Evolutionary conservation across 2,329 filamentous ascomycete genomes (phyloP).

Genomic region (Fonsecaea pedrosoi): DNA sequence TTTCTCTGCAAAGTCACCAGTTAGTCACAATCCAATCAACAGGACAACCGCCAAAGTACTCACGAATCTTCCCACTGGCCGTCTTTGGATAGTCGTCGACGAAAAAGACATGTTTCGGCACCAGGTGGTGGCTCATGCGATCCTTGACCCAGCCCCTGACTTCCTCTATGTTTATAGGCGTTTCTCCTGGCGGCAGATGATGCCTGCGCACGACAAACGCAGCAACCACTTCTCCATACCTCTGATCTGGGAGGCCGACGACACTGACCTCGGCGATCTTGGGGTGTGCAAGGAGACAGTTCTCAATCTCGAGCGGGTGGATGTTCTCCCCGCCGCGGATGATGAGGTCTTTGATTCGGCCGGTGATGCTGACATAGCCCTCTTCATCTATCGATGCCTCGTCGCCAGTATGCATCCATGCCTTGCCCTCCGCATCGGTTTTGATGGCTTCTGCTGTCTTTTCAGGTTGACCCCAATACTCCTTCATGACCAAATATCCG

Average conservation of each 20-base stretch:
- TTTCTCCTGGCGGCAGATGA: slow-evolving; percentile 53
- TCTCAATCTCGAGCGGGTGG: slow-evolving; percentile 90
- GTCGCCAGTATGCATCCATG: slow-evolving; percentile 94
- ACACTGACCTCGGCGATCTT: slow-evolving; percentile 78
- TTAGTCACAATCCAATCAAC: background rate
- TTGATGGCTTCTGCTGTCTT: slow-evolving; percentile 72
- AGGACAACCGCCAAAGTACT: slow-evolving; percentile 49
- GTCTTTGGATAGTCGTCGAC: slow-evolving; percentile 88
- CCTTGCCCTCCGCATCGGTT: slow-evolving; percentile 51
- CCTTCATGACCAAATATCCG: slow-evolving; percentile 89
- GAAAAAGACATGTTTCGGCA: slow-evolving; percentile 91
- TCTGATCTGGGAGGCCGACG: slow-evolving; percentile 80
- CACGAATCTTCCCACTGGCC: slow-evolving; percentile 95
- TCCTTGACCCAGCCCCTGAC: slow-evolving; percentile 75
- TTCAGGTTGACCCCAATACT: slow-evolving; percentile 79
- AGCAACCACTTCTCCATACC: slow-evolving; percentile 84
- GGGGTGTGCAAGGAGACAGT: slow-evolving; percentile 77
- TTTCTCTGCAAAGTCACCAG: slow-evolving; percentile 27
- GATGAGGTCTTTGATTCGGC: slow-evolving; percentile 78
- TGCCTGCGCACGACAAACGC: slow-evolving; percentile 73
- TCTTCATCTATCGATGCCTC: slow-evolving; percentile 78
- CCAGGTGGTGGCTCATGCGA: slow-evolving; percentile 74
- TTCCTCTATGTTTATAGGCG: slow-evolving; percentile 61
- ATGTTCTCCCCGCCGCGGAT: slow-evolving; percentile 97
- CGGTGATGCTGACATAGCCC: slow-evolving; percentile 82